Evolutionary conservation across 169 alveolate genomes (phyloP), one percentile per base, ranked within the genome.

Genomic region (Cryptosporidium sp.): DNA sequence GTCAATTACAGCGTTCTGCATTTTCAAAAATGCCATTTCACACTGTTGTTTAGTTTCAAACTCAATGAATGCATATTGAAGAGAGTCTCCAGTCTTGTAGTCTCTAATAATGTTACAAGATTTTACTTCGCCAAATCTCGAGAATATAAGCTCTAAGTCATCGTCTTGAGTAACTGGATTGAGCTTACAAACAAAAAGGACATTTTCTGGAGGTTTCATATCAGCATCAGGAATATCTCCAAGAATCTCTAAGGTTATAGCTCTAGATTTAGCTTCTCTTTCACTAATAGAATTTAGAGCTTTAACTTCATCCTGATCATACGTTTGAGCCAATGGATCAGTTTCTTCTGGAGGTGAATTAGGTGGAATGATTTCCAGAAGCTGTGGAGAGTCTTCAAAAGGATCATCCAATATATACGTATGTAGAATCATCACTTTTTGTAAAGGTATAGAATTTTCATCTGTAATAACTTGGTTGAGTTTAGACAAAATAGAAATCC

Each of bases 151-250:
- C 86, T 97, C 98, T n/a, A 99, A 93, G 94, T 99, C 99, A 9
- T 96, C 97, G 42, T 97, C 99, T 85, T 97, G 97, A 1, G 99
- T 98, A 14, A 96, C 97, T 0, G 99, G 99, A 86, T 99, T 98
- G 84, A 99, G 92, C 93, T 97, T 97, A 72, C 99, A 98, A 21
- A 99, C 99, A 93, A 98, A 99, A 7, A 98, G 95, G 35, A 97
- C 98, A 84, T 97, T 98, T 75, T 98, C 99, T 21, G 99, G 99
- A 12, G 99, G 99, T 69, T 97, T 97, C 60, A 97, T 94, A 85
- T 98, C 99, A 35, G 99, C 99, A 93, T 97, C 99, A 8, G 99
- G 99, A 16, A 98, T 92, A 92, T 98, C 99, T 23, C 99, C 99
- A 44, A 98, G 89, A 68, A 98, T 96, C 93, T 98, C 99, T 85